A percentile compares a stretch with the other conserved stretches of the same genome.
Evolutionary conservation across 208 protist species (phyloP).

Genomic region (Crithidia bombi): DNA sequence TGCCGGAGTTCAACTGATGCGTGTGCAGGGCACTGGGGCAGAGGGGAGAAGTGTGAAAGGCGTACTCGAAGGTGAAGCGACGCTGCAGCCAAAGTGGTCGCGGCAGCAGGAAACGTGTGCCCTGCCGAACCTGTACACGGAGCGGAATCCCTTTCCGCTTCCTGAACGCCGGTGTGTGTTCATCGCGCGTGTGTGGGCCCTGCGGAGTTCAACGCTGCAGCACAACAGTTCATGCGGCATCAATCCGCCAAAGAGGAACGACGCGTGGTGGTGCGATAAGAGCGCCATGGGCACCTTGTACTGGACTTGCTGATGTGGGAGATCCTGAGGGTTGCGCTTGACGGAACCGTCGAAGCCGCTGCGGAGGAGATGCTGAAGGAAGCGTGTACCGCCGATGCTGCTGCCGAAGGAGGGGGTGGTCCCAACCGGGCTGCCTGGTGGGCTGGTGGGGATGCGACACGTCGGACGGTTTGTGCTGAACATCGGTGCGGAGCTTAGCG

Average conservation of each 20-base stretch:
- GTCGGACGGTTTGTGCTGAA: slow-evolving; percentile 9
- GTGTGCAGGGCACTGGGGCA: neutral
- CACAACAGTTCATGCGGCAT: neutral
- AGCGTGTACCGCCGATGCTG: slow-evolving; percentile 14
- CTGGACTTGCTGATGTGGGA: slow-evolving; percentile 16
- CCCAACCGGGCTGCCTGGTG: slow-evolving; percentile 7
- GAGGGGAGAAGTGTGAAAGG: neutral
- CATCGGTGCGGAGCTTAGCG: slow-evolving; percentile 9
- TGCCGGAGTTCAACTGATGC: slow-evolving; percentile 17
- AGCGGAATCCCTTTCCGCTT: neutral
- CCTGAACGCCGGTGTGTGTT: slow-evolving; percentile 13
- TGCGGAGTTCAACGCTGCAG: neutral
- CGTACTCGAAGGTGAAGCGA: neutral
- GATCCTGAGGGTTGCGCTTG: neutral
- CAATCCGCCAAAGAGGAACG: neutral
- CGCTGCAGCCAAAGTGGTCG: neutral
- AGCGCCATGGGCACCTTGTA: slow-evolving; percentile 6
- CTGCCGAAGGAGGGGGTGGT: neutral
- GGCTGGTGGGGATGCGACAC: neutral
- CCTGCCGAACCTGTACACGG: neutral
- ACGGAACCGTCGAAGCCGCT: neutral
- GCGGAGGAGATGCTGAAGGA: neutral
- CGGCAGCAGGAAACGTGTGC: neutral
- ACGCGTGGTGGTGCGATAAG: slow-evolving; percentile 17
- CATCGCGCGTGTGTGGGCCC: slow-evolving; percentile 18